Base-by-base conservation (phyloP, 768 basidiomycete species). In the Amyloporia xantha region DNA sequence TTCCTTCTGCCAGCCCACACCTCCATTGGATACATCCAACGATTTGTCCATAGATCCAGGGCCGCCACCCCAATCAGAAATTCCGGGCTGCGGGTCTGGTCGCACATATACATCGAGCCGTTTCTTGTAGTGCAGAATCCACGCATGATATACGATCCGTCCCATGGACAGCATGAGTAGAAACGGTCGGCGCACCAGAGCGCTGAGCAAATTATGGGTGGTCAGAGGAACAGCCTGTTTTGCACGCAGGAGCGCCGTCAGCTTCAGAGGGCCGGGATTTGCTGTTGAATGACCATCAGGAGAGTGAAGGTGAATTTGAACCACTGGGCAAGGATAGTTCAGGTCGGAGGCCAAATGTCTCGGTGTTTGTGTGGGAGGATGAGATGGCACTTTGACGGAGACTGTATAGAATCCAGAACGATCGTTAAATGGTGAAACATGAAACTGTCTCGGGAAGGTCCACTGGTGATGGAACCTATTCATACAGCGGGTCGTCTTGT, bases 401-500 rank as follows among this genome's bases (percentile, higher is more conserved):
- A 84, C 69, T 2, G 67, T 74, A 65, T 86, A 87, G 60, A 70
- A 82, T 0, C 84, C 84, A 20, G 73, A 69, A 3, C 84, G 73
- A 56, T 84, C 81, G 60, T 86, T 87, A 71, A 86, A 86, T 0
- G 86, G 83, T 0, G 84, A 87, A 40, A 87, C 84, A 55, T 87
- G 84, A 60, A 87, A 88, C 52, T 76, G 71, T 21, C 84, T 78
- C 17, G 68, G 70, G 47, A 87, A 77, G 0, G 76, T 79, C 81
- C 84, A 87, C 48, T 79, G 75, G 52, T 82, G 74, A 47, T 80
- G 70, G 52, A 74, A 79, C 0, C 79, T 79, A 54, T n/a, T 21
- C 1, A 42, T 11, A 26, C 20, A 10, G 41, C 38, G n/a, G n/a
- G n/a, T n/a, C n/a, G n/a, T n/a, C n/a, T n/a, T n/a, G n/a, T n/a